Percentiles rank a stretch among this genome's conserved stretches.
Evolutionary conservation across 345 rosid genomes (phyloP).

Genomic region (Aquilaria yunnanensis): DNA sequence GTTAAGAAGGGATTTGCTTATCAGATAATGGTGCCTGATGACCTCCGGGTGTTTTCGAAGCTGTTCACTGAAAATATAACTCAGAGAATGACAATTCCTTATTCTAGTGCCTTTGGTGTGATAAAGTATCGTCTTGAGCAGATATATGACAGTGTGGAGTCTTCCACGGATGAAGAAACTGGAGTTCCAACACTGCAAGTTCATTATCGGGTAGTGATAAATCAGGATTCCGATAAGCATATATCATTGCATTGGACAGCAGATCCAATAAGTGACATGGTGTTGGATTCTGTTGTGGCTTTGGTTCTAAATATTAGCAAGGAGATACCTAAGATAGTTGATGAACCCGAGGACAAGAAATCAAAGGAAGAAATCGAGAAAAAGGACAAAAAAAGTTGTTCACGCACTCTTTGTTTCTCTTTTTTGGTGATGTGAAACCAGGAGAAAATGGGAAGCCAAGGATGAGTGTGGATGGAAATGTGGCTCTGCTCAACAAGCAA

Average conservation of each 20-base stretch:
- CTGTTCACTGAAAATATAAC: slow-evolving; percentile 75
- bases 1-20: slow-evolving; percentile 92
- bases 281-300: slow-evolving; percentile 86
- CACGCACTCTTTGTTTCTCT: slow-evolving; percentile 82
- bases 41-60: slow-evolving; percentile 93
- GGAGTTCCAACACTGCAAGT: slow-evolving; percentile 57
- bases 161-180: slow-evolving; percentile 68
- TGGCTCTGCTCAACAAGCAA: slow-evolving; percentile 71
- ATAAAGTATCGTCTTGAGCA: slow-evolving; percentile 74
- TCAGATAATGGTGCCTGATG: slow-evolving; percentile 97
- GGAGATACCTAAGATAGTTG: slow-evolving; percentile 69
- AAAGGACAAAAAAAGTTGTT: slow-evolving; percentile 70
- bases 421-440: slow-evolving; percentile 73
- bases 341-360: slow-evolving; percentile 48
- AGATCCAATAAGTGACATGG: slow-evolving; percentile 91
- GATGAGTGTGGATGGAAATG: slow-evolving; percentile 69
- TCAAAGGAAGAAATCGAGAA: slow-evolving; percentile 57
- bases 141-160: slow-evolving; percentile 75
- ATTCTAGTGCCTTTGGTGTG: slow-evolving; percentile 71
- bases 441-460: slow-evolving; percentile 76
- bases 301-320: slow-evolving; percentile 68
- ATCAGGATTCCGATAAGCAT: slow-evolving; percentile 82
- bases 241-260: slow-evolving; percentile 80
- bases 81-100: slow-evolving; percentile 81
- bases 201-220: slow-evolving; percentile 67